Conservation (phyloP, 2,329 filamentous ascomycete species). For the Cytospora paraplurivora region DNA sequence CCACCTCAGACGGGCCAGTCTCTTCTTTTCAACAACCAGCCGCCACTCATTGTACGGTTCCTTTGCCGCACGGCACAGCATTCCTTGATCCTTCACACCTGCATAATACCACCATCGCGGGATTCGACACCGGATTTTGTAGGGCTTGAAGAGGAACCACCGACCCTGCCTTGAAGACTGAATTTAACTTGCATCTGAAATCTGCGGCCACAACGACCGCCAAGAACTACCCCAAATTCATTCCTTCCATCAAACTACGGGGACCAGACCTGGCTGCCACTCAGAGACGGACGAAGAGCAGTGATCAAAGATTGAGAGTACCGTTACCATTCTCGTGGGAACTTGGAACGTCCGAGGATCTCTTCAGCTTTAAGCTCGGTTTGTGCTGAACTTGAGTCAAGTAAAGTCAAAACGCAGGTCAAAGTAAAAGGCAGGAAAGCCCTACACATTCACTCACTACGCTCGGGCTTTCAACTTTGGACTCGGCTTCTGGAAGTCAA, state of each 20-base stretch:
- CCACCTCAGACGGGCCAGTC: slow-evolving; percentile 7
- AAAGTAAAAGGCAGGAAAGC: no score
- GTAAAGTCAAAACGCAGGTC: no score
- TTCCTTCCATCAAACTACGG: slow-evolving; percentile 1
- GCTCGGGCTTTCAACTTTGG: slow-evolving; percentile 11
- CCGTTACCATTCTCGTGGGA: neutral
- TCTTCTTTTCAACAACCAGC: slow-evolving; percentile 13
- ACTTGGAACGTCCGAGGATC: neutral
- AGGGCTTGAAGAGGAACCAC: slow-evolving; percentile 7
- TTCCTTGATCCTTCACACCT: slow-evolving; percentile 9
- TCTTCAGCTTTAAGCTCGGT: neutral
- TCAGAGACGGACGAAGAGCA: slow-evolving; percentile 7
- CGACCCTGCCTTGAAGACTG: slow-evolving; percentile 15
- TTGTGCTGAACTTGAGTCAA: neutral
- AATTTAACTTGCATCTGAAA: slow-evolving; percentile 2
- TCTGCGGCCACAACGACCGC: neutral
- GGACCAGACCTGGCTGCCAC: slow-evolving; percentile 6
- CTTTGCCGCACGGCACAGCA: slow-evolving; percentile 11
- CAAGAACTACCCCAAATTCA: slow-evolving; percentile 4
- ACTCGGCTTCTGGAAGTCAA: neutral
- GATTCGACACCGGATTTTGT: slow-evolving; percentile 24
- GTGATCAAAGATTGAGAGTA: neutral
- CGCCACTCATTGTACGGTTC: slow-evolving; percentile 11
- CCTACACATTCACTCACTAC: no score
- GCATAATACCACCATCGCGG: slow-evolving; percentile 23